Evolutionary conservation across 2,329 filamentous ascomycete species (phyloP).

Genomic region (Mollisiaceae sp.): DNA sequence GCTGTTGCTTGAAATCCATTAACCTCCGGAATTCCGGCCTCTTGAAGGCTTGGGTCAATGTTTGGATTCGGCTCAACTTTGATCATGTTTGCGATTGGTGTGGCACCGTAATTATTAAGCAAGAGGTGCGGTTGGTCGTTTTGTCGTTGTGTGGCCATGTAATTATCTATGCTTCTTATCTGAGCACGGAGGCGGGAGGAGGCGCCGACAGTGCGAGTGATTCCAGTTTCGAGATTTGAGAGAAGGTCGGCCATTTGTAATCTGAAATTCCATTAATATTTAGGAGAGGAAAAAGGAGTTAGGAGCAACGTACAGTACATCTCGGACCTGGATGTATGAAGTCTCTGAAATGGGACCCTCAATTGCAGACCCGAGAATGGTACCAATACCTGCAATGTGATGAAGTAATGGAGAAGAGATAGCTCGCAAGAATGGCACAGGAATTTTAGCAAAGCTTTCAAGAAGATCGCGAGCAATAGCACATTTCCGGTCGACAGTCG

Average conservation of each 20-base stretch:
- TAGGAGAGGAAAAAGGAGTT: not conserved
- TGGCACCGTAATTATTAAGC: not conserved
- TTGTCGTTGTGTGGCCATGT: slow-evolving; percentile 25
- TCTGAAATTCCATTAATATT: slow-evolving; percentile 1
- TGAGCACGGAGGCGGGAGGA: slow-evolving; percentile 48
- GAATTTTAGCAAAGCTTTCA: slow-evolving; percentile 49
- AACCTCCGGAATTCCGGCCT: not conserved
- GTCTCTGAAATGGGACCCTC: slow-evolving; percentile 36
- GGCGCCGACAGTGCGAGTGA: slow-evolving; percentile 46
- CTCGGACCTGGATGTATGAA: slow-evolving; percentile 42
- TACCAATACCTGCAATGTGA: slow-evolving; percentile 54
- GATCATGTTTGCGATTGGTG: not conserved
- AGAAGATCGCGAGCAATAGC: slow-evolving; percentile 52
- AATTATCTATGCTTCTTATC: slow-evolving; percentile 50
- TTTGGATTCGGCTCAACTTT: slow-evolving; percentile 1
- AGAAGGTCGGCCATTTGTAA: slow-evolving; percentile 52
- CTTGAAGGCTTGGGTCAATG: slow-evolving; percentile 13
- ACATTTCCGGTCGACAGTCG: slow-evolving; percentile 50
- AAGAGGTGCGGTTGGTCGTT: not conserved
- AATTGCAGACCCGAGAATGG: slow-evolving; percentile 54
- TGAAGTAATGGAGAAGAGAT: slow-evolving; percentile 55
- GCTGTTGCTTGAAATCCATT: not conserved
- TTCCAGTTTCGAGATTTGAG: slow-evolving; percentile 48
- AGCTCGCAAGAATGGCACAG: slow-evolving; percentile 51
- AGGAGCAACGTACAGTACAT: slow-evolving; percentile 42